Percentiles rank a stretch among this genome's conserved stretches.
These are phyloP conservation scores for Ophiostoma sp. DNA, from an alignment of 2,329 filamentous ascomycete species.

Conservation along the genomic window DNA sequence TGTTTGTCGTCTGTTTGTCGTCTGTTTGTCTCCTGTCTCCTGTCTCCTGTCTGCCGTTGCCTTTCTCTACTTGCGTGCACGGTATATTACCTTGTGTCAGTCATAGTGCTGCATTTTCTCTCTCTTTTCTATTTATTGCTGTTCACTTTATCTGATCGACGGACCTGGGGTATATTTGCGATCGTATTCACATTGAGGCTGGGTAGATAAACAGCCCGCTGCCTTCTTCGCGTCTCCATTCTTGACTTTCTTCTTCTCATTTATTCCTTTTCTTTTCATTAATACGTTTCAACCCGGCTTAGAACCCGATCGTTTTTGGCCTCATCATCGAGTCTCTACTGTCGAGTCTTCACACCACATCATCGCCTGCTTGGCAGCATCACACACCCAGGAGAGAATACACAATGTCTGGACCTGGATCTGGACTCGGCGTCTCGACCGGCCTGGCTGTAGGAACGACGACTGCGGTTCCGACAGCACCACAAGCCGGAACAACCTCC, in stretches of 20 bases:
- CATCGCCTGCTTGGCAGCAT: not conserved
- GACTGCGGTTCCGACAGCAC: too few species aligned
- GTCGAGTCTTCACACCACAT: not conserved
- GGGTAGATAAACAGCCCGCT: not conserved
- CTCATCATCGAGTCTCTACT: not conserved
- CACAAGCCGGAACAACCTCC: too few species aligned
- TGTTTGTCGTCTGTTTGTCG: not conserved
- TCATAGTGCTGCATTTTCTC: too few species aligned
- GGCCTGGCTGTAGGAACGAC: too few species aligned
- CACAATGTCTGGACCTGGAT: not conserved
- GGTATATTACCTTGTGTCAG: not conserved
- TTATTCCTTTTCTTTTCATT: not conserved
- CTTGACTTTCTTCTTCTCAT: not conserved
- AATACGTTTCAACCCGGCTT: not conserved
- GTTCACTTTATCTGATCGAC: not conserved
- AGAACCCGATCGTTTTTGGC: not conserved
- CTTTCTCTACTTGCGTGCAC: not conserved
- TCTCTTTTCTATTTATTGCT: too few species aligned
- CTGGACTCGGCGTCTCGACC: not conserved
- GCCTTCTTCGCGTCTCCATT: not conserved
- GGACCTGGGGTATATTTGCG: not conserved
- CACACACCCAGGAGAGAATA: not conserved
- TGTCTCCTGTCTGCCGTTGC: not conserved
- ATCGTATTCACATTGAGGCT: conserved; percentile 1
- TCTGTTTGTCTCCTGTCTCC: too few species aligned